Conservation (phyloP, 495 filamentous ascomycete genomes). For the Monascus purpureus region DNA sequence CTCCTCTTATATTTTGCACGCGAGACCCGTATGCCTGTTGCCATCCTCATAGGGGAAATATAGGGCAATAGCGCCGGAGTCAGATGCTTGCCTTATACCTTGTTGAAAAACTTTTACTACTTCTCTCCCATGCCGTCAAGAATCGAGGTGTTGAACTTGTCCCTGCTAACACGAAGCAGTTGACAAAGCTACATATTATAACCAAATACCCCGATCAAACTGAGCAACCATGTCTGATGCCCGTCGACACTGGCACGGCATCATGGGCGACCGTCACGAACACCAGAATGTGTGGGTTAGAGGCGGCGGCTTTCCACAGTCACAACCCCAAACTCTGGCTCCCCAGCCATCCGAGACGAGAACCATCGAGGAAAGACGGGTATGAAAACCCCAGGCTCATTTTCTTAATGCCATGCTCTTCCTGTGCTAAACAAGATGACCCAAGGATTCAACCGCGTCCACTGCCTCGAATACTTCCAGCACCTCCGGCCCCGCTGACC, state of each 20-base stretch:
- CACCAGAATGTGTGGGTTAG: conserved; percentile 30
- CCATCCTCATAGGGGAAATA: too few species aligned
- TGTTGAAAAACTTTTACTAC: too few species aligned
- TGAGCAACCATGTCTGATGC: conserved; percentile 2
- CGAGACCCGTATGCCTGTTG: too few species aligned
- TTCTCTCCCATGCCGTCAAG: too few species aligned
- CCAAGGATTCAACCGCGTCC: conserved; percentile 13
- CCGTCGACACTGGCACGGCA: conserved; percentile 28
- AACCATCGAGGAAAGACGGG: conserved; percentile 6
- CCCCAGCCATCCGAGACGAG: neutral
- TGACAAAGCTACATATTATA: too few species aligned
- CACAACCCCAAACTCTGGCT: too few species aligned
- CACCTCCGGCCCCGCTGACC: conserved; percentile 4
- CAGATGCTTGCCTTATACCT: too few species aligned
- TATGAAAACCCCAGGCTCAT: conserved; percentile 4
- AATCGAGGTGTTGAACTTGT: too few species aligned
- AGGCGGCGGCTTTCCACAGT: conserved; percentile 17
- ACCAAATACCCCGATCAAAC: neutral
- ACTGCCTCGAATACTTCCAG: conserved; percentile 8
- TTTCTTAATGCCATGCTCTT: neutral
- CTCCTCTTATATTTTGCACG: too few species aligned
- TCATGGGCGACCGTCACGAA: conserved; percentile 24
- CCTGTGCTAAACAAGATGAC: conserved; percentile 1
- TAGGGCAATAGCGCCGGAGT: too few species aligned
- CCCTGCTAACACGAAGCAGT: too few species aligned